A percentile compares a stretch with the other conserved stretches of the same genome.
Conservation (phyloP, 2,329 filamentous ascomycete species). For the Arthrobotrys sinensis region DNA sequence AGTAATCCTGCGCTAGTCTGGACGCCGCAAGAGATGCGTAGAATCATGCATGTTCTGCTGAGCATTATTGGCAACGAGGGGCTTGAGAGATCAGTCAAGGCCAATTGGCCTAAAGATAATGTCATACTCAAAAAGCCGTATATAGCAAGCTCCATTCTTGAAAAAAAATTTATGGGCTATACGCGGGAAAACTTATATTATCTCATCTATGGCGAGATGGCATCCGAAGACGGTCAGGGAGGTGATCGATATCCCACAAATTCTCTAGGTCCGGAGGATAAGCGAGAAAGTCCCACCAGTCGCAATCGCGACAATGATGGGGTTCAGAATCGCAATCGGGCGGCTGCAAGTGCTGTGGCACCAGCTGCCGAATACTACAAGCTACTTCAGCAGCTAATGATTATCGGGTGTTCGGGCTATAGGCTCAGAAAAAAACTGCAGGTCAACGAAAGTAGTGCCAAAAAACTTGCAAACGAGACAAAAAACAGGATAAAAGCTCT, state of each 20-base stretch:
- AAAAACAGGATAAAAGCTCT: conserved; percentile 15
- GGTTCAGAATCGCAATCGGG: conserved; percentile 49
- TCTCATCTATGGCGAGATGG: neutral
- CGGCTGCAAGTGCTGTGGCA: conserved; percentile 25
- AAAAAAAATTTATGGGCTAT: conserved; percentile 28
- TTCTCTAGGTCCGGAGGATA: neutral
- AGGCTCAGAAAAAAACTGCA: conserved; percentile 12
- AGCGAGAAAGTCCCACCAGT: conserved; percentile 28
- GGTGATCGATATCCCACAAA: neutral
- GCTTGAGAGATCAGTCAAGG: conserved; percentile 7
- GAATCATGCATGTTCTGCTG: conserved; percentile 34
- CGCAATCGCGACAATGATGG: conserved; percentile 47
- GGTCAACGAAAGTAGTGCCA: neutral
- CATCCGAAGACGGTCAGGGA: neutral
- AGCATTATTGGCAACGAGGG: conserved; percentile 34
- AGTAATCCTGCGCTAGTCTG: conserved; percentile 45
- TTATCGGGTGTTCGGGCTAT: conserved; percentile 24
- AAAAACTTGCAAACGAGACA: conserved; percentile 18
- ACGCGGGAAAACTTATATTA: conserved; percentile 45
- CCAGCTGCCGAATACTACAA: conserved; percentile 42
- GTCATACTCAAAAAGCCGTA: neutral
- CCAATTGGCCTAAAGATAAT: conserved; percentile 22
- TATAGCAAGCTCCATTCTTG: neutral
- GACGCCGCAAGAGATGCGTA: conserved; percentile 35
- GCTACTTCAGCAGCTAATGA: conserved; percentile 32